Evolutionary conservation across 2,329 filamentous ascomycete species (phyloP).

Genomic region (Fusarium sp.): DNA sequence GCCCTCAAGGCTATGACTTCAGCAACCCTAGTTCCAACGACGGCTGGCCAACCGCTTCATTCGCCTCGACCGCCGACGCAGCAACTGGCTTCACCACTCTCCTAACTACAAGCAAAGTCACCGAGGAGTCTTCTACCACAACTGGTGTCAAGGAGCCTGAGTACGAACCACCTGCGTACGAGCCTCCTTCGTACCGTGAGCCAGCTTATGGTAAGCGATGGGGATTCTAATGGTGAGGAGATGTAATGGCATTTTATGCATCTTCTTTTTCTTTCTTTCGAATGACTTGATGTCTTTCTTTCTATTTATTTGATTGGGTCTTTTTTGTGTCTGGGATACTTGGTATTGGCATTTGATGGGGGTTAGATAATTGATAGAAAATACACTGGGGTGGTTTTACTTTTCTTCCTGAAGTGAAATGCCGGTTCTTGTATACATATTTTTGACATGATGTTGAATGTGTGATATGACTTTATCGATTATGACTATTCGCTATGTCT

Average conservation of each 20-base stretch:
- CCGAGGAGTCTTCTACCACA: neutral
- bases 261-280: conserved; percentile 10
- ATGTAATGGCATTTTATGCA: neutral
- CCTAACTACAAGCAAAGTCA: conserved; percentile 41
- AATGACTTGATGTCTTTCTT: conserved; percentile 28
- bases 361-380: conserved; percentile 39
- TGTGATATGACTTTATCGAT: neutral
- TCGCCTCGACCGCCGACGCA: conserved; percentile 27
- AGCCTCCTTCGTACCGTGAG: conserved; percentile 37
- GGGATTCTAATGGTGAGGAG: conserved; percentile 18
- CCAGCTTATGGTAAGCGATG: conserved; percentile 43
- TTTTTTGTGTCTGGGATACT: conserved; percentile 12
- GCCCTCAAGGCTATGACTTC: conserved; percentile 33
- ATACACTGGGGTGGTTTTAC: conserved; percentile 19
- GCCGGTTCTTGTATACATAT: neutral
- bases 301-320: conserved; percentile 10
- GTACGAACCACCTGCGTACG: conserved; percentile 45
- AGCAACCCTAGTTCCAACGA: conserved; percentile 10
- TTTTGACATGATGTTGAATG: neutral
- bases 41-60: conserved; percentile 21
- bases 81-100: conserved; percentile 38
- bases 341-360: neutral
- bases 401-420: neutral
- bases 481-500: neutral
- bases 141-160: conserved; percentile 19